phyloP scores from a whole-genome alignment of 2,329 filamentous ascomycete genomes.

The Aspergillus sp. region DNA sequence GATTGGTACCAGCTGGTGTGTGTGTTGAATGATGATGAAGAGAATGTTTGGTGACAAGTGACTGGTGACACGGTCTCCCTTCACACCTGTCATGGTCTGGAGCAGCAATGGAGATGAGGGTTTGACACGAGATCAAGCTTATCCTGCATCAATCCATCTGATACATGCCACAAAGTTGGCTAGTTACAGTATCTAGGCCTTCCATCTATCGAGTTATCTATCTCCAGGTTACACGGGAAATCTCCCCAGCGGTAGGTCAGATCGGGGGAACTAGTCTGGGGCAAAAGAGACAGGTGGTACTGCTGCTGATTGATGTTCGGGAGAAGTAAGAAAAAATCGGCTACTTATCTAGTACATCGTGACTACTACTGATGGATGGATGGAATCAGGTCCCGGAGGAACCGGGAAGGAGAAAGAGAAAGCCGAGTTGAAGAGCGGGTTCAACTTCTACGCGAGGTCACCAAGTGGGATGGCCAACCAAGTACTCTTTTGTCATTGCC shows the following conservation, averaged over 20 bases:
- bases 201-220: too few relatives aligned
- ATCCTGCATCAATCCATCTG: neutral
- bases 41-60: too few relatives aligned
- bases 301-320: neutral
- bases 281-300: neutral
- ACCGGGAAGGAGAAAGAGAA: too few relatives aligned
- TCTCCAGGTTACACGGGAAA: too few relatives aligned
- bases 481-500: too few relatives aligned
- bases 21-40: neutral
- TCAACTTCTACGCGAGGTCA: too few relatives aligned
- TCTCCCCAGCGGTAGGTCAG: neutral
- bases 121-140: neutral
- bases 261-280: neutral
- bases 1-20: slow-evolving; percentile 16
- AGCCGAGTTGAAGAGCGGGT: too few relatives aligned
- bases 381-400: neutral
- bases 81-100: slow-evolving; percentile 3
- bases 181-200: too few relatives aligned
- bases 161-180: neutral
- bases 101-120: neutral
- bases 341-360: neutral
- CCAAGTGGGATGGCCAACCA: too few relatives aligned
- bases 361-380: neutral
- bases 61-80: neutral
- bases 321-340: neutral